Percentiles rank a stretch among this genome's conserved stretches.
These are phyloP conservation scores for Emmonsia crescens DNA, from an alignment of 2,329 filamentous ascomycete species.

Conservation along the genomic window DNA sequence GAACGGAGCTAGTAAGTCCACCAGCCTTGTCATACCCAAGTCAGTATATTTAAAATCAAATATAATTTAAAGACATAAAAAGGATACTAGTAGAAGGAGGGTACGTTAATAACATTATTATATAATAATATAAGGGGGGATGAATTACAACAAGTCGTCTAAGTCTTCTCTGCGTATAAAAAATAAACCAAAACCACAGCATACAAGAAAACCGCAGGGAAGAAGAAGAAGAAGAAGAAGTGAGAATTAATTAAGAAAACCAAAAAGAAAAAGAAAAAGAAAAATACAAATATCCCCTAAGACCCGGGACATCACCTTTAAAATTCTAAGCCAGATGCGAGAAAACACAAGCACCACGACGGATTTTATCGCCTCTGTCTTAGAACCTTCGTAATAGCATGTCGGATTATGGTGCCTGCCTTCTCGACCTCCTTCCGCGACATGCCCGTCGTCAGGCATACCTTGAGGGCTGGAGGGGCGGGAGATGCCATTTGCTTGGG, in stretches of 20 bases:
- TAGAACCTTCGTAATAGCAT: conserved; percentile 91
- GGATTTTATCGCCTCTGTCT: conserved; percentile 31
- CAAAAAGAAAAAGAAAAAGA: not conserved
- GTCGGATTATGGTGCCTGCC: conserved; percentile 74
- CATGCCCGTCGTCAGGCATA: conserved; percentile 78
- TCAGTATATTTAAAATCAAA: no score
- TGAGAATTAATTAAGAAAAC: conserved; percentile 1
- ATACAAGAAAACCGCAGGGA: not conserved
- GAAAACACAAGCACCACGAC: conserved; percentile 6
- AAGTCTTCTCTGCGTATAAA: not conserved
- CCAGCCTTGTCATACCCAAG: no score
- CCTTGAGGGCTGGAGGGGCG: conserved; percentile 72
- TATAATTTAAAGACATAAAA: no score
- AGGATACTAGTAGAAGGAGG: not conserved
- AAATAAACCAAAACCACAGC: not conserved
- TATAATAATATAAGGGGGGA: not conserved
- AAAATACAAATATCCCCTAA: not conserved
- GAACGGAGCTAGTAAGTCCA: no score
- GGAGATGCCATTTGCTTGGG: conserved; percentile 60
- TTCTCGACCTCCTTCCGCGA: conserved; percentile 95
- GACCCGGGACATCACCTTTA: not conserved
- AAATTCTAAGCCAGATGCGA: not conserved
- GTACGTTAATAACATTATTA: not conserved
- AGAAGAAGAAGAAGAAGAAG: conserved; percentile 9
- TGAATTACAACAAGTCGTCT: not conserved